A percentile compares a stretch with the other conserved stretches of the same genome.
Conservation (phyloP, 495 filamentous ascomycete species). For the Penicillium cataractarum region DNA sequence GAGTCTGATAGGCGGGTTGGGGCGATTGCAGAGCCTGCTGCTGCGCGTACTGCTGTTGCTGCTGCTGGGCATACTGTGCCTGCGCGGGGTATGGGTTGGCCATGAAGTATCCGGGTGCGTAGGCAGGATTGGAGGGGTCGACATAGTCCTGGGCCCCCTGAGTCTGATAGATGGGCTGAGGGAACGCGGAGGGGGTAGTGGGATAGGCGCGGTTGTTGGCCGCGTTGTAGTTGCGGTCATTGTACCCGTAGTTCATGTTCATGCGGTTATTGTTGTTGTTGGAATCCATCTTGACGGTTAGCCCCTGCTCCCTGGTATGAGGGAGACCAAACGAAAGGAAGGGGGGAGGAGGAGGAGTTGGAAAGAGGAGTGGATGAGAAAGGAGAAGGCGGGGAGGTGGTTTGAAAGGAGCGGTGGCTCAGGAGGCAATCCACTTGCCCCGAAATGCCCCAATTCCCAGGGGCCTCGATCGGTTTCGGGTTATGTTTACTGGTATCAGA, state of each 20-base stretch:
- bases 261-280: constrained; percentile 59
- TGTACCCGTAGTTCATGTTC: constrained; percentile 70
- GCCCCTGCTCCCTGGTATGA: constrained; percentile 17
- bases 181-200: constrained; percentile 95
- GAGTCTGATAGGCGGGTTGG: constrained; percentile 53
- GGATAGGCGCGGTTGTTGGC: constrained; percentile 84
- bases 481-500: neutral
- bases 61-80: constrained; percentile 44
- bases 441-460: neutral
- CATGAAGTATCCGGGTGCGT: constrained; percentile 67
- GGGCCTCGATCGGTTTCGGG: constrained; percentile 1
- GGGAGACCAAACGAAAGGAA: constrained; percentile 10
- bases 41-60: constrained; percentile 65
- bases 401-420: constrained; percentile 41
- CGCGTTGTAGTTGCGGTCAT: constrained; percentile 66
- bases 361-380: constrained; percentile 20
- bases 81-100: constrained; percentile 61
- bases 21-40: constrained; percentile 52
- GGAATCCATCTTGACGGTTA: constrained; percentile 50
- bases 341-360: constrained; percentile 14
- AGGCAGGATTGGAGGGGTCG: constrained; percentile 52
- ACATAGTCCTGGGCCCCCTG: constrained; percentile 60
- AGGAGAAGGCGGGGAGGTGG: constrained; percentile 33
- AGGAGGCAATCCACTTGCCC: constrained; percentile 32
- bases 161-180: constrained; percentile 81